phyloP scores from a whole-genome alignment of 768 basidiomycete species.

The Leccinum truebloodii region DNA sequence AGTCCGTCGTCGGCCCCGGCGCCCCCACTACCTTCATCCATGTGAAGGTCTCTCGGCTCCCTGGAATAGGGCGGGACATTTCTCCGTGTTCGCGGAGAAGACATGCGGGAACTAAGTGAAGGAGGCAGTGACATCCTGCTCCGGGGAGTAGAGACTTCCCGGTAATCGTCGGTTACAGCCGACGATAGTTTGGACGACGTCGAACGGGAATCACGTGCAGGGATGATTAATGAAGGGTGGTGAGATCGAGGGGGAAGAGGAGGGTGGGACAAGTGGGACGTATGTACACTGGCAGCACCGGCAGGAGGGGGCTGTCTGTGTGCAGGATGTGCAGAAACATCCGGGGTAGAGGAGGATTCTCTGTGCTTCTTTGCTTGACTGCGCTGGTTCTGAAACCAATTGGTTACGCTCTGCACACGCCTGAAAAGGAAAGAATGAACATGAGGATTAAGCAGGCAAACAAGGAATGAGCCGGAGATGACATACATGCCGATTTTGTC shows the following conservation, averaged over 20 bases:
- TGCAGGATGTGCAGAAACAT: constrained; percentile 7
- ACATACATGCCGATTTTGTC: constrained; percentile 76
- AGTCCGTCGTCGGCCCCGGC: constrained; percentile 34
- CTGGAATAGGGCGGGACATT: constrained; percentile 29
- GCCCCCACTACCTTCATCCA: constrained; percentile 27
- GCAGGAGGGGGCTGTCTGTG: constrained; percentile 20
- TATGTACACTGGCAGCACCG: constrained; percentile 2
- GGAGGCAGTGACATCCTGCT: constrained; percentile 36
- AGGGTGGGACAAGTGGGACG: constrained; percentile 17
- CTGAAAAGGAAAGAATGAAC: constrained; percentile 38
- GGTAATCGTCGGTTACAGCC: constrained; percentile 19
- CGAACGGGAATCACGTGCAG: constrained; percentile 21
- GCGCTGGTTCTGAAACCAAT: constrained; percentile 89
- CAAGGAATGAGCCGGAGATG: constrained; percentile 13
- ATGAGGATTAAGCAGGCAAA: constrained; percentile 29
- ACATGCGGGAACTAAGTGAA: constrained; percentile 25
- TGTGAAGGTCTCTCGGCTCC: constrained; percentile 28
- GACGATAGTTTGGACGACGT: constrained; percentile 15
- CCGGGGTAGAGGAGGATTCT: constrained; percentile 39
- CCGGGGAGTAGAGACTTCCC: constrained; percentile 22
- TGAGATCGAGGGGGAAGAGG: constrained; percentile 30
- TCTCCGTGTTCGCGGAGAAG: constrained; percentile 35
- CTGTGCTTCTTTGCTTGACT: constrained; percentile 72
- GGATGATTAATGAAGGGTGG: constrained; percentile 31
- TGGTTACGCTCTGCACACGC: constrained; percentile 78